Percentiles rank a stretch among this genome's conserved stretches.
These are phyloP conservation scores for Cyclaneusma minus DNA, from an alignment of 2,329 filamentous ascomycete species.

Conservation along the genomic window DNA sequence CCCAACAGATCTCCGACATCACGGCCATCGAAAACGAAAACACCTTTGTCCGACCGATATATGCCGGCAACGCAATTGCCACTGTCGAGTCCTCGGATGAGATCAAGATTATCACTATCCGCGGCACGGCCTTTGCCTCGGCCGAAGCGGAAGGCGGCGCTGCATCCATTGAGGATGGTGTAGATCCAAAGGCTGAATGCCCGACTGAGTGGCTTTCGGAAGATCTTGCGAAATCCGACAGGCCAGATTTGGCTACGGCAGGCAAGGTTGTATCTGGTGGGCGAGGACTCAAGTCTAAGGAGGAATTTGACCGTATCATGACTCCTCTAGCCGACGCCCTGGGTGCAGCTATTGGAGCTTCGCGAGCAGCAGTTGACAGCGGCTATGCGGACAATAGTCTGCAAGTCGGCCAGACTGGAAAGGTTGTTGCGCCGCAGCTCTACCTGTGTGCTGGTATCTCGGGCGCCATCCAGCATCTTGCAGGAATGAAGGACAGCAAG, in stretches of 20 bases:
- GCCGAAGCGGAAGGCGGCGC: conserved; percentile 57
- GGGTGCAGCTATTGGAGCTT: conserved; percentile 90
- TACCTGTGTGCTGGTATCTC: conserved; percentile 95
- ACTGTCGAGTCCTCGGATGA: conserved; percentile 82
- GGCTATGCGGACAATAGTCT: conserved; percentile 97
- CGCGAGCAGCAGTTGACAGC: conserved; percentile 86
- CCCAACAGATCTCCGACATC: conserved; percentile 88
- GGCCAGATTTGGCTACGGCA: conserved; percentile 86
- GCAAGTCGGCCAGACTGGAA: conserved; percentile 96
- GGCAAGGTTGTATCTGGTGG: conserved; percentile 83
- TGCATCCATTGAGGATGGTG: conserved; percentile 64
- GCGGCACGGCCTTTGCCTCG: conserved; percentile 79
- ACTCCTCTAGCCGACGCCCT: conserved; percentile 81
- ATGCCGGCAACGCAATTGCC: conserved; percentile 92
- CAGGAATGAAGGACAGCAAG: conserved; percentile 99
- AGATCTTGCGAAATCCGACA: conserved; percentile 81
- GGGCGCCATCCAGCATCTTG: conserved; percentile 93
- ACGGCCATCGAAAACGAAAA: conserved; percentile 76
- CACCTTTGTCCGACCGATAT: conserved; percentile 92
- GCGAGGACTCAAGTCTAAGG: conserved; percentile 90
- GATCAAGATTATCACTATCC: conserved; percentile 81
- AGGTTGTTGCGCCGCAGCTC: conserved; percentile 91
- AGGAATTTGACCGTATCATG: conserved; percentile 91
- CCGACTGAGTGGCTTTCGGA: conserved; percentile 85
- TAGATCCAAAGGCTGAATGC: conserved; percentile 63